phyloP scores from a whole-genome alignment of 1,139 yeast genomes.

The Pneumocystis murina region DNA sequence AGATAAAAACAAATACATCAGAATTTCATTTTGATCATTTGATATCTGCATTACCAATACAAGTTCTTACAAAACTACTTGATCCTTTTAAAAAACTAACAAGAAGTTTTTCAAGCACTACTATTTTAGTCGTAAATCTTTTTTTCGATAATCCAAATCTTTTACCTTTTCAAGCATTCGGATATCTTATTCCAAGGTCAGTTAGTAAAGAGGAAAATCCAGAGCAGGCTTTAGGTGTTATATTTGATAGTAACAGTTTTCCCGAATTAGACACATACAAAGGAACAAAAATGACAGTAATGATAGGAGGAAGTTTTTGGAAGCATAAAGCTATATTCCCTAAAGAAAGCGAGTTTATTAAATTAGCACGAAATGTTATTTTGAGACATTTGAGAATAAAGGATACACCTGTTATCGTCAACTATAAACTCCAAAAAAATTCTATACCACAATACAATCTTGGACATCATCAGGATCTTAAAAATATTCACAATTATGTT shows the following conservation, averaged over 20 bases:
- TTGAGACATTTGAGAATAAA: constrained; percentile 25
- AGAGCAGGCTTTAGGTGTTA: constrained; percentile 62
- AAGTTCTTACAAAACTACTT: constrained; percentile 7
- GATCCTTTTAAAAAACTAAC: constrained; percentile 1
- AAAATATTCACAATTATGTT: constrained; percentile 23
- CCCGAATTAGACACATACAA: constrained; percentile 13
- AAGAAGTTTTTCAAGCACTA: constrained; percentile 32
- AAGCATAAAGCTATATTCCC: constrained; percentile 29
- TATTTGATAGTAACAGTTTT: constrained; percentile 67
- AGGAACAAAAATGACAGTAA: constrained; percentile 64
- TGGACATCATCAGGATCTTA: constrained; percentile 44
- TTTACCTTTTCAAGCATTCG: constrained; percentile 45
- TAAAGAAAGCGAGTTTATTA: constrained; percentile 31
- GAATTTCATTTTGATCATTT: constrained; percentile 7
- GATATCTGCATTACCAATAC: constrained; percentile 14
- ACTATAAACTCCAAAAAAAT: constrained; percentile 27
- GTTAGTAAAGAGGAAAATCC: constrained; percentile 31
- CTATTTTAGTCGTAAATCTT: constrained; percentile 49
- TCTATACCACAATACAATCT: constrained; percentile 76
- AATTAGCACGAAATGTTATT: constrained; percentile 36
- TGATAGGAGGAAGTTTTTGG: constrained; percentile 77
- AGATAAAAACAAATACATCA: constrained; percentile 1
- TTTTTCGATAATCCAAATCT: constrained; percentile 32
- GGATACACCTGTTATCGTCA: constrained; percentile 20
- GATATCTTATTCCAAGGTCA: constrained; percentile 63